These are phyloP conservation scores for Candida takata DNA, from an alignment of 805 yeast genomes.

Conservation along the genomic window DNA sequence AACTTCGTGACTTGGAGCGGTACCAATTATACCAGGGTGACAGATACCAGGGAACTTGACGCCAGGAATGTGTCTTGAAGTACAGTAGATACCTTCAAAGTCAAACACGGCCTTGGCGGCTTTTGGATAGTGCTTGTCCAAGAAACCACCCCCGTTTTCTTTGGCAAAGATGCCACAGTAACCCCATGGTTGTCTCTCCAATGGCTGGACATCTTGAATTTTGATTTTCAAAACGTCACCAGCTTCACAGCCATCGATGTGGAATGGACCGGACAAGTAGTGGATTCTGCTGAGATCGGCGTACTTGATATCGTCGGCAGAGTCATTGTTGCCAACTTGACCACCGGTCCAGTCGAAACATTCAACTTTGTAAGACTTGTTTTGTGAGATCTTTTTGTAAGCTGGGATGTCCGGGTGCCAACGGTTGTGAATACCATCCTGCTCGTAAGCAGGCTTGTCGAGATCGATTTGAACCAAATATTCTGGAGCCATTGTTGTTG, in stretches of 20 bases:
- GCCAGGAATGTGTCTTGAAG: constrained; percentile 44
- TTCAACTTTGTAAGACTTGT: constrained; percentile 40
- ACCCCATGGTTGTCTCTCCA: constrained; percentile 48
- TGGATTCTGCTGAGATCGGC: constrained; percentile 41
- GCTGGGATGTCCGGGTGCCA: constrained; percentile 49
- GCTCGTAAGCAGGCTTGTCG: constrained; percentile 38
- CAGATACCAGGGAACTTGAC: constrained; percentile 43
- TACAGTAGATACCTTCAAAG: constrained; percentile 42
- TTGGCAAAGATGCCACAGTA: constrained; percentile 43
- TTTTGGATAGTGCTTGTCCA: constrained; percentile 42
- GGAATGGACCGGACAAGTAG: constrained; percentile 43
- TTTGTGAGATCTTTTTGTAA: constrained; percentile 32
- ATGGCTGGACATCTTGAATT: constrained; percentile 45
- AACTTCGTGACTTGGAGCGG: constrained; percentile 40
- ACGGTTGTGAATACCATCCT: constrained; percentile 42
- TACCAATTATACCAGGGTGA: constrained; percentile 47
- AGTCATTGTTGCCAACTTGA: constrained; percentile 39
- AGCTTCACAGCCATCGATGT: constrained; percentile 36
- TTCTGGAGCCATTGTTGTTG: constrained; percentile 5
- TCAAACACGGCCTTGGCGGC: constrained; percentile 48
- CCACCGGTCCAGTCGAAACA: constrained; percentile 52
- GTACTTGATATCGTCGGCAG: constrained; percentile 40
- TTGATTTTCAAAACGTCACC: constrained; percentile 45
- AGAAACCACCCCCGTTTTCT: constrained; percentile 44
- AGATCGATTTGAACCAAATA: constrained; percentile 31